Base-by-base conservation (phyloP, 805 yeast species). In the Metschnikowia kunwiensis region DNA sequence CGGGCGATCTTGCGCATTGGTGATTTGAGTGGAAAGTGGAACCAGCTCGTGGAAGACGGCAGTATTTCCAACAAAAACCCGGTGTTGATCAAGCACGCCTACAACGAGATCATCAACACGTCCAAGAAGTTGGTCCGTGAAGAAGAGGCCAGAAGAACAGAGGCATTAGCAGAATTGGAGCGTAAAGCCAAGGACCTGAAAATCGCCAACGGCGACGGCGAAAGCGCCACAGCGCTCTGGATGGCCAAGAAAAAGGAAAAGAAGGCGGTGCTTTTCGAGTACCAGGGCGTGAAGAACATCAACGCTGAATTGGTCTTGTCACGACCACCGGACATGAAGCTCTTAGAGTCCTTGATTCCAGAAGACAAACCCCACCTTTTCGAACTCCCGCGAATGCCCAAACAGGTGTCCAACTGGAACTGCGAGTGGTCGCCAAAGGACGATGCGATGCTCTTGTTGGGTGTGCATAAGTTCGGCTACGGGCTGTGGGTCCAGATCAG, bases 401-500 rank as follows among this genome's bases (percentile, higher is more conserved):
- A 89, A 61, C 78, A 81, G 16, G 97, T 88, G 7, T 80, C 79
- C 53, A 91, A 85, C 29, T 93, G 99, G 99, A 75, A 77, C 34
- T 86, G 95, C 51, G 79, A 78, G 19, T 93, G 99, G 99, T 69
- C 70, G 3, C 69, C 72, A 10, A 77, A 71, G 21, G 95, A 93
- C 55, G 99, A 93, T 58, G 84, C 88, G 34, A 84, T 80, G 78
- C 70, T 93, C 36, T 60, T 93, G 43, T 77, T 85, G 23, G 99
- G 99, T 46, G 84, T 91, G 15, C 74, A 76, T 54, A 88, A 86
- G 61, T 89, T 89, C 61, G 99, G 99, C 0, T 89, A 87, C 59
- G 97, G 97, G 12, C 81, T 96, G 1, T 93, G 98, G 98, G 58
- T 74, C 3, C 89, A 85, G 54, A 89, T 93, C 30, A 73, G 98